These are phyloP conservation scores for Basidioascus undulatus DNA, from an alignment of 768 basidiomycete genomes.

Conservation along the genomic window DNA sequence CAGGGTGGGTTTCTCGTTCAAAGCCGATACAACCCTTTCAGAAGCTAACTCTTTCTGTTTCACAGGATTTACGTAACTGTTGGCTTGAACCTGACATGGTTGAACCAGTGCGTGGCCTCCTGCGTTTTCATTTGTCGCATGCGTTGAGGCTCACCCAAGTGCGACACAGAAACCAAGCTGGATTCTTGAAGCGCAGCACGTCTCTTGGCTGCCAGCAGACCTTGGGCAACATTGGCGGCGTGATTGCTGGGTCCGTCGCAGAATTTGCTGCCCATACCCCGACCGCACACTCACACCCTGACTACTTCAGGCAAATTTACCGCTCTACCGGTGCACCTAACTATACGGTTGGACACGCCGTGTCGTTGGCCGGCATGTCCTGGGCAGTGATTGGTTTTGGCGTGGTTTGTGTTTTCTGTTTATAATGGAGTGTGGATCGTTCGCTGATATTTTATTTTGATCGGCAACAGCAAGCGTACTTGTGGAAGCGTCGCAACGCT, in stretches of 20 bases:
- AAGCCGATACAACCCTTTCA: neutral
- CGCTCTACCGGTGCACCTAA: neutral
- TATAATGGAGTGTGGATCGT: neutral
- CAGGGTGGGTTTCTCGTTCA: neutral
- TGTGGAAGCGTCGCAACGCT: too few species aligned
- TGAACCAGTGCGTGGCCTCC: too few species aligned
- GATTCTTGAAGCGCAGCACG: constrained; percentile 4
- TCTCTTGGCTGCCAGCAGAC: constrained; percentile 6
- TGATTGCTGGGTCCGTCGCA: too few species aligned
- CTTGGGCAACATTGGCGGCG: neutral
- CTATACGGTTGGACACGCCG: constrained; percentile 6
- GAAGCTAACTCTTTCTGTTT: too few species aligned
- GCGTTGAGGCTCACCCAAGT: too few species aligned
- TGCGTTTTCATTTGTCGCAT: too few species aligned
- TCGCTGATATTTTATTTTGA: neutral
- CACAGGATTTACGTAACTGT: constrained; percentile 4
- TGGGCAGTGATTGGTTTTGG: neutral
- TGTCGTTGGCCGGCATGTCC: constrained; percentile 2
- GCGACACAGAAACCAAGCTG: constrained; percentile 2
- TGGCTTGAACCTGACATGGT: constrained; percentile 2
- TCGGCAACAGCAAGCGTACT: neutral
- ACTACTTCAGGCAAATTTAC: constrained; percentile 9
- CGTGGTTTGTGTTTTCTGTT: too few species aligned
- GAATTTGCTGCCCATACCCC: too few species aligned
- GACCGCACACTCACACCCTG: too few species aligned